A percentile compares a stretch with the other conserved stretches of the same genome.
These are phyloP conservation scores for Nemania bipapillata DNA, from an alignment of 2,329 filamentous ascomycete species.

Conservation along the genomic window DNA sequence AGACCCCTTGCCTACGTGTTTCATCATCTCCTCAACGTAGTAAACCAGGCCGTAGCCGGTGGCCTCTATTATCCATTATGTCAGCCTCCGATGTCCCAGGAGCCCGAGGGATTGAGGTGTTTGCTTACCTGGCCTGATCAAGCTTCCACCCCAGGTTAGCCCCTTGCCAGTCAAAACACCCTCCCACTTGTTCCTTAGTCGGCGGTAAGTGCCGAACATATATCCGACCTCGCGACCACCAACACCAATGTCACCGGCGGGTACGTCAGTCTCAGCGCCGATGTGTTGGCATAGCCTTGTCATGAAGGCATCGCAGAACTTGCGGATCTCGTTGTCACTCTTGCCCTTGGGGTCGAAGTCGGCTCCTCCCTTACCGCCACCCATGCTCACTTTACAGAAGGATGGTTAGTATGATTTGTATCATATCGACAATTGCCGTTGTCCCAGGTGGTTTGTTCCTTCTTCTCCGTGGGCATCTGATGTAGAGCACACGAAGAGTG, in stretches of 20 bases:
- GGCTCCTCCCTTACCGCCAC: slow-evolving; percentile 95
- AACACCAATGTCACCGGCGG: slow-evolving; percentile 96
- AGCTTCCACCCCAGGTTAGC: slow-evolving; percentile 86
- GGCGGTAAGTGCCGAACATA: slow-evolving; percentile 94
- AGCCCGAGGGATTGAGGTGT: not conserved
- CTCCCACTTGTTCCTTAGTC: slow-evolving; percentile 89
- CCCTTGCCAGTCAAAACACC: slow-evolving; percentile 97
- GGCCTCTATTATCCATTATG: slow-evolving; percentile 69
- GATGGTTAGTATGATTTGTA: slow-evolving; percentile 14
- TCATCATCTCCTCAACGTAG: slow-evolving; percentile 95
- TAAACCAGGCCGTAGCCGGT: slow-evolving; percentile 97
- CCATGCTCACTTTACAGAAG: slow-evolving; percentile 77
- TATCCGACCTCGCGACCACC: slow-evolving; percentile 91
- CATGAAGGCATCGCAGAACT: slow-evolving; percentile 98
- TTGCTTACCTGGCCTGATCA: slow-evolving; percentile 80
- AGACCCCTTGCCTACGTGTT: slow-evolving; percentile 84
- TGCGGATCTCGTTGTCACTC: slow-evolving; percentile 94
- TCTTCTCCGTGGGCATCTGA: not conserved
- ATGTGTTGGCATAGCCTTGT: slow-evolving; percentile 95
- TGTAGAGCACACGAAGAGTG: not conserved
- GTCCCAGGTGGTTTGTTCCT: not conserved
- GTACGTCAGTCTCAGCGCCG: slow-evolving; percentile 93
- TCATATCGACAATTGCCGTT: not conserved
- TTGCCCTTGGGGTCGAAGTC: slow-evolving; percentile 99
- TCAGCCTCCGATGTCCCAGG: slow-evolving; percentile 16